Evolutionary conservation across 1,284 basidiomycete genomes (phyloP), one percentile per base, ranked within the genome.

Genomic region (Ceratobasidium sp.): DNA sequence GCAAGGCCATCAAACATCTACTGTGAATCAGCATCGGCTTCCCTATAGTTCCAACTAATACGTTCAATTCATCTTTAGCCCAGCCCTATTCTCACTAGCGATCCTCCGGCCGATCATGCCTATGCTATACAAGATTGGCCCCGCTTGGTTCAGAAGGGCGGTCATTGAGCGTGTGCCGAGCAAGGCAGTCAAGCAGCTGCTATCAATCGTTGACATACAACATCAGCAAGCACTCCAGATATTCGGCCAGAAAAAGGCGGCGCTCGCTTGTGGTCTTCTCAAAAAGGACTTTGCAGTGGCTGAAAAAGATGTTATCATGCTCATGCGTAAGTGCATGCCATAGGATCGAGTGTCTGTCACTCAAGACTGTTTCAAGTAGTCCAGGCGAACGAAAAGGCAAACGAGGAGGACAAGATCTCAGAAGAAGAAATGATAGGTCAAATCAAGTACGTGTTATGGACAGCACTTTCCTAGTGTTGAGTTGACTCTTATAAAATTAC

Each of bases 401-500:
- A 33, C n/a, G 33, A 39, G 11, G 54, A 61, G 7, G 68, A 73
- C n/a, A 73, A 51, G 28, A 61, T 73, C 10, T 61, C 68, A 23
- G 68, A 73, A 33, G 68, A 73, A n/a, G 68, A 73, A 42, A 73
- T 73, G 68, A 26, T 73, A 23, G 68, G 68, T 0, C 68, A 73
- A 42, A n/a, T 73, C 42, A 73, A 73, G 68, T 73, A 17, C n/a
- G 68, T 28, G 26, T 1, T 2, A 7, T 26, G 5, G 17, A 17
- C 6, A 8, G 23, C 26, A 28, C 61, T 28, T 15, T 11, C 33
- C 2, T 20, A 47, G 8, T 26, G 3, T 17, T 47, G n/a, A 35
- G 8, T 28, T 73, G 1, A 60, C 28, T 11, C 35, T 35, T 17
- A 20, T 20, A 4, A 33, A 26, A 54, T 51, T 39, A 15, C n/a